Percentiles rank a stretch among this genome's conserved stretches.
Evolutionary conservation across 805 yeast genomes (phyloP).

Genomic region (Ogataea neopini): DNA sequence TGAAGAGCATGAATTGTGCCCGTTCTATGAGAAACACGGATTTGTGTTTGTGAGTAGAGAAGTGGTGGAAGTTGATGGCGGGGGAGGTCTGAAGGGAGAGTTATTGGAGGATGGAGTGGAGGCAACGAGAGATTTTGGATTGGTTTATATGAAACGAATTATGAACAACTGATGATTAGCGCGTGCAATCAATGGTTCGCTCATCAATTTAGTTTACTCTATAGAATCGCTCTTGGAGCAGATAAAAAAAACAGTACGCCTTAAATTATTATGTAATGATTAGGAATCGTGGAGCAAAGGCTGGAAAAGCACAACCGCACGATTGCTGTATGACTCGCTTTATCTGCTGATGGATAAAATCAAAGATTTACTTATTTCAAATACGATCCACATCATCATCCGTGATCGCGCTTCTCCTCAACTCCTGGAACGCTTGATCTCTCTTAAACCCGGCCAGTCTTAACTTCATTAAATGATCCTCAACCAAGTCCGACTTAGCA

Average conservation of each 20-base stretch:
- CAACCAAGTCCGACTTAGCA: slow-evolving; percentile 37
- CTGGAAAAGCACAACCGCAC: too few relatives aligned
- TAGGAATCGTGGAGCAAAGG: background rate
- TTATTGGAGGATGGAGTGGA: slow-evolving; percentile 40
- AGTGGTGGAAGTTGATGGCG: slow-evolving; percentile 27
- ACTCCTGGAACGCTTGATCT: slow-evolving; percentile 21
- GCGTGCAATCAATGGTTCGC: too few relatives aligned
- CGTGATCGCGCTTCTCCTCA: slow-evolving; percentile 14
- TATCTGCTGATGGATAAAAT: too few relatives aligned
- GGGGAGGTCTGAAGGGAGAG: slow-evolving; percentile 20
- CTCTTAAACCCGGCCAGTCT: slow-evolving; percentile 46
- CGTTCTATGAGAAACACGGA: slow-evolving; percentile 46
- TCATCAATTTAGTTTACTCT: too few relatives aligned
- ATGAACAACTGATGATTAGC: too few relatives aligned
- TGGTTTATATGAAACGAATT: slow-evolving; percentile 36
- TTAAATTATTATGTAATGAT: too few relatives aligned
- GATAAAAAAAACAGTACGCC: too few relatives aligned
- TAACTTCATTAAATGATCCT: slow-evolving; percentile 56
- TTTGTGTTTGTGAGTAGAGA: slow-evolving; percentile 34
- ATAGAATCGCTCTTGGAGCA: too few relatives aligned
- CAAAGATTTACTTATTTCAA: too few relatives aligned
- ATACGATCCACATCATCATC: slow-evolving; percentile 23
- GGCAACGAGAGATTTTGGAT: slow-evolving; percentile 42
- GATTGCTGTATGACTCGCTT: too few relatives aligned
- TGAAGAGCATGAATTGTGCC: slow-evolving; percentile 48